These are phyloP conservation scores for Hypsizygus ulmarius DNA, from an alignment of 1,284 basidiomycete species.

Conservation along the genomic window DNA sequence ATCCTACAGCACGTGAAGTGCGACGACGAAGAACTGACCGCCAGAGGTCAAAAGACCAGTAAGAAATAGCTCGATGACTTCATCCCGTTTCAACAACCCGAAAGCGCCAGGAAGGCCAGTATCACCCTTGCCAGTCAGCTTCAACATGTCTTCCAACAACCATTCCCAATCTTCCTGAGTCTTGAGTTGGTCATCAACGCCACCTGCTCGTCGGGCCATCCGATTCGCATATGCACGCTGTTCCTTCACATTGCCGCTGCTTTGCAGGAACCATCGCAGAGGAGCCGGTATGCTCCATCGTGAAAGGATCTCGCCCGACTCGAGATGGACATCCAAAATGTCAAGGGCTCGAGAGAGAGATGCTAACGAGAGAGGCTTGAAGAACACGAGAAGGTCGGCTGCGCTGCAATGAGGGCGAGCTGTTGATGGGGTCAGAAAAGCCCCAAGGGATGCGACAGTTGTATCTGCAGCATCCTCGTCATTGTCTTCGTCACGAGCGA, in stretches of 20 bases:
- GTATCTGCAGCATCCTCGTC: conserved; percentile 75
- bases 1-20: conserved; percentile 6
- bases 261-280: conserved; percentile 83
- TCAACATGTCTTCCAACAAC: conserved; percentile 86
- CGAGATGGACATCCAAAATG: conserved; percentile 89
- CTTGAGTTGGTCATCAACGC: conserved; percentile 51
- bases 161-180: conserved; percentile 79
- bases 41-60: conserved; percentile 81
- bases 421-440: conserved; percentile 76
- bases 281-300: conserved; percentile 83
- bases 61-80: conserved; percentile 79
- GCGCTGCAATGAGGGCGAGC: conserved; percentile 55
- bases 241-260: conserved; percentile 59
- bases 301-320: conserved; percentile 86
- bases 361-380: conserved; percentile 69
- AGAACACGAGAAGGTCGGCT: conserved; percentile 79
- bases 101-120: conserved; percentile 70
- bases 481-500: conserved; percentile 51
- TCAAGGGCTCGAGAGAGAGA: conserved; percentile 83
- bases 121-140: conserved; percentile 68
- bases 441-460: conserved; percentile 75
- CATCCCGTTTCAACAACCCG: conserved; percentile 66
- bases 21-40: conserved; percentile 57
- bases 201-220: conserved; percentile 75
- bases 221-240: conserved; percentile 86